These are phyloP conservation scores for Schizochytrium sp. DNA, from an alignment of 108 stramenopile genomes.

Conservation along the genomic window DNA sequence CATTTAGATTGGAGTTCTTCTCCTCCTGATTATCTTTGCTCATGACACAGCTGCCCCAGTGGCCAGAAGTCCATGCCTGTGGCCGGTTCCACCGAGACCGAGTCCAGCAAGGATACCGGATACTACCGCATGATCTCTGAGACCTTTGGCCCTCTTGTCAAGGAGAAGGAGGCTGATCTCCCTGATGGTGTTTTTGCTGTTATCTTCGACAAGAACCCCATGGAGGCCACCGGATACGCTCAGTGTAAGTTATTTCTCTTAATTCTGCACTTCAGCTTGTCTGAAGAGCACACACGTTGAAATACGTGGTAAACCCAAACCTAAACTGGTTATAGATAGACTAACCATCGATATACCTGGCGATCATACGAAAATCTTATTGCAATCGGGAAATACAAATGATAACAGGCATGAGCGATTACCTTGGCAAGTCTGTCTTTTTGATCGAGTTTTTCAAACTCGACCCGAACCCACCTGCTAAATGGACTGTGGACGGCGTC, in stretches of 20 bases:
- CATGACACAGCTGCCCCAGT: conserved; percentile 28
- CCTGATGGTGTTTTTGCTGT: conserved; percentile 63
- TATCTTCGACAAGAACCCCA: conserved; percentile 67
- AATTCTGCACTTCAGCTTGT: not conserved
- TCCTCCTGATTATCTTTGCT: too few relatives aligned
- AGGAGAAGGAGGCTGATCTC: conserved; percentile 20
- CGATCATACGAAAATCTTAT: too few relatives aligned
- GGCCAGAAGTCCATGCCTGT: conserved; percentile 66
- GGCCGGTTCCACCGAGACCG: not conserved
- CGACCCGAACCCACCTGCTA: conserved; percentile 60
- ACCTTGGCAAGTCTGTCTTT: conserved; percentile 50
- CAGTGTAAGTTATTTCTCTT: not conserved
- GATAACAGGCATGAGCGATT: conserved; percentile 39
- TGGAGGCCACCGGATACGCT: conserved; percentile 64
- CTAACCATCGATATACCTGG: too few relatives aligned
- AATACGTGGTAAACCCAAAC: too few relatives aligned
- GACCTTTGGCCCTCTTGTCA: conserved; percentile 62
- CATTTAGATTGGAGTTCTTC: too few relatives aligned
- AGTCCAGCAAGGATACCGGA: conserved; percentile 50
- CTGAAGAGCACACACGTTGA: not conserved
- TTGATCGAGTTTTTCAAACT: conserved; percentile 61
- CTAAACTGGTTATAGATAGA: too few relatives aligned
- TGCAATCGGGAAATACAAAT: too few relatives aligned
- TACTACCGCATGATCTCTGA: conserved; percentile 59
- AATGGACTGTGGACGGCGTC: conserved; percentile 42